phyloP scores from a whole-genome alignment of 2,329 filamentous ascomycete genomes.

The Fusarium beomiforme region DNA sequence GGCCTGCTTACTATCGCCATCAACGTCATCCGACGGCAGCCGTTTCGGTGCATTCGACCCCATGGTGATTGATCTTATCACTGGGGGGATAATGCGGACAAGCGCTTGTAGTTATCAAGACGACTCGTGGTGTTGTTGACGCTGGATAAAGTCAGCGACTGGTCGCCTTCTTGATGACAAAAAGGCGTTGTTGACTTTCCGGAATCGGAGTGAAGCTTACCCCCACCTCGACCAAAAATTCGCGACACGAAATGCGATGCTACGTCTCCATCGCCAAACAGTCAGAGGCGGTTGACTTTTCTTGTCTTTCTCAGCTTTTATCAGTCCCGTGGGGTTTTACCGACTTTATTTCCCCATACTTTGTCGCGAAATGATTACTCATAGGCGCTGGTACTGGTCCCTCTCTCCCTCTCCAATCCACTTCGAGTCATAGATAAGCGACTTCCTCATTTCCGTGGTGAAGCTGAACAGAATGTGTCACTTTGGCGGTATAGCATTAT shows the following conservation, averaged over 20 bases:
- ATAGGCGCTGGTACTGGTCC: background rate
- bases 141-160: background rate
- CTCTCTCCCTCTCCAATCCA: background rate
- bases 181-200: constrained; percentile 12
- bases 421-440: constrained; percentile 3
- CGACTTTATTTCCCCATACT: background rate
- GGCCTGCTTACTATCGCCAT: constrained; percentile 20
- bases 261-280: background rate
- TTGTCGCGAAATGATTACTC: background rate
- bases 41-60: background rate
- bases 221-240: constrained; percentile 5
- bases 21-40: constrained; percentile 10
- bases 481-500: background rate
- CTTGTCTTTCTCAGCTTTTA: background rate
- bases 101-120: background rate
- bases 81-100: rapidly evolving
- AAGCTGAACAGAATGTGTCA: background rate
- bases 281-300: background rate
- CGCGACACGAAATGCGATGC: background rate
- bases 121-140: background rate
- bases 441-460: background rate
- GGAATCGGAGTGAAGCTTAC: constrained; percentile 21
- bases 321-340: background rate
- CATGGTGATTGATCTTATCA: background rate
- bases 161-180: constrained; percentile 3